phyloP scores from a whole-genome alignment of 345 rosid genomes.

The Raphanus sativus region DNA sequence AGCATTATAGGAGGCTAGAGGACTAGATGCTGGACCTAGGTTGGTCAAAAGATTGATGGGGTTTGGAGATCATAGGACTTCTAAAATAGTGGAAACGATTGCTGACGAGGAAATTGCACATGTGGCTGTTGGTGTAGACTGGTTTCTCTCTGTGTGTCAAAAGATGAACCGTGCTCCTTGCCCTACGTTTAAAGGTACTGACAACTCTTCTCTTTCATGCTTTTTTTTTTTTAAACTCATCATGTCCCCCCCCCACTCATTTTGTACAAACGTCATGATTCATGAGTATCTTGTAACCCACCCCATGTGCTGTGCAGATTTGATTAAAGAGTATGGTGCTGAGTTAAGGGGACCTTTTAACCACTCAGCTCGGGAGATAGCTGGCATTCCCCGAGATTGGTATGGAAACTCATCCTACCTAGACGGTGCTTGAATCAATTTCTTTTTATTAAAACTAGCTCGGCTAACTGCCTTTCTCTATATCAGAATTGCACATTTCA shows the following conservation, averaged over 20 bases:
- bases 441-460: too few relatives aligned
- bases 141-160: constrained; percentile 75
- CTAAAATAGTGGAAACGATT: constrained; percentile 68
- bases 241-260: neutral
- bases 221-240: neutral
- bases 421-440: too few relatives aligned
- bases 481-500: too few relatives aligned
- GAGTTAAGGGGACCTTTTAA: constrained; percentile 96
- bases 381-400: constrained; percentile 95
- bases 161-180: constrained; percentile 66
- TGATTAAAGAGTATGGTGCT: constrained; percentile 70
- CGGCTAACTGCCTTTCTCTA: too few relatives aligned
- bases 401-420: constrained; percentile 17
- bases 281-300: neutral
- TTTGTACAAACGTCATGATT: constrained; percentile 8
- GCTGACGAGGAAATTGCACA: constrained; percentile 95
- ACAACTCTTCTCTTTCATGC: constrained; percentile 4
- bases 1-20: constrained; percentile 78
- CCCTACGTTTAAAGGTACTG: constrained; percentile 74
- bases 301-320: constrained; percentile 37
- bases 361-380: constrained; percentile 79
- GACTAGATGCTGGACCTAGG: constrained; percentile 98
- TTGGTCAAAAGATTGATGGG: constrained; percentile 77
- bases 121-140: constrained; percentile 87
- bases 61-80: constrained; percentile 78